Conservation (phyloP, 176 grass and related monocot species). For the Bonia amplexicaulis region DNA sequence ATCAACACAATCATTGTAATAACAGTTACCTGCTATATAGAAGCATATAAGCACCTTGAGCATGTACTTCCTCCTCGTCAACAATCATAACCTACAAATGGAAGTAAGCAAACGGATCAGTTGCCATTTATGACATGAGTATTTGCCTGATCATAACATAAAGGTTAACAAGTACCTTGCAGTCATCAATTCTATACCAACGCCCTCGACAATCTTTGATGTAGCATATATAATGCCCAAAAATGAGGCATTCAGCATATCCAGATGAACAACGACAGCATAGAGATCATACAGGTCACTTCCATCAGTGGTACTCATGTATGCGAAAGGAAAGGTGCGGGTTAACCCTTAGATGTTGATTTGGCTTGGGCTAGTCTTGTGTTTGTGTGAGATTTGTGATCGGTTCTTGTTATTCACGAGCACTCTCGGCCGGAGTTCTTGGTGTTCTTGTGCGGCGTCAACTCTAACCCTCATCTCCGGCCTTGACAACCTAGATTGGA, state of each 20-base stretch:
- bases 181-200: constrained; percentile 90
- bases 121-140: neutral
- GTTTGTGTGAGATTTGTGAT: no score
- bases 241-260: constrained; percentile 98
- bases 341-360: no score
- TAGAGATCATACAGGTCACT: constrained; percentile 84
- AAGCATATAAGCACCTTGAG: constrained; percentile 99
- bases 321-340: no score
- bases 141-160: constrained; percentile 11
- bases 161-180: constrained; percentile 64
- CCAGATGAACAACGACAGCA: constrained; percentile 95
- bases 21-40: constrained; percentile 74
- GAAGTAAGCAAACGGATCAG: constrained; percentile 22
- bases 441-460: no score
- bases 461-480: no score
- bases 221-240: constrained; percentile 99
- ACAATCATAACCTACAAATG: constrained; percentile 65
- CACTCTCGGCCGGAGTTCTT: no score
- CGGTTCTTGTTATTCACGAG: no score
- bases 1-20: constrained; percentile 13
- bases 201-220: constrained; percentile 58
- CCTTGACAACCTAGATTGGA: no score
- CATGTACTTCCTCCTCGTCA: constrained; percentile 81
- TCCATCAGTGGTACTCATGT: constrained; percentile 74
- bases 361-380: no score